Conservation (phyloP, 345 rosid species). For the Eucalyptus curtisii region DNA sequence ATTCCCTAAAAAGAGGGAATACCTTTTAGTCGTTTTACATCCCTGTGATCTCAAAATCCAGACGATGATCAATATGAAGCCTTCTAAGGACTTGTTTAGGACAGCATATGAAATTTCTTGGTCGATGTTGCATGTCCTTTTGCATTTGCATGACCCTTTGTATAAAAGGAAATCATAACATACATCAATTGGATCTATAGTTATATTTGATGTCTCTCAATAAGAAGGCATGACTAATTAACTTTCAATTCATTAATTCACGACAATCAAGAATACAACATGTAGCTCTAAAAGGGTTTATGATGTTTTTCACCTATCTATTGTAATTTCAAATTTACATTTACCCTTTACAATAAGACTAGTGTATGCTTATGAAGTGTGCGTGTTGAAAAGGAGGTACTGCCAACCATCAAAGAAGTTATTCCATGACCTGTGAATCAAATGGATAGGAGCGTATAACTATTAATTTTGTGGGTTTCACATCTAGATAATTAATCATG, state of each 20-base stretch:
- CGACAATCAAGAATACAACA: background rate
- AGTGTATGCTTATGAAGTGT: background rate
- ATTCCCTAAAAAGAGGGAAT: rapidly evolving
- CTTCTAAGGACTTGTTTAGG: no score
- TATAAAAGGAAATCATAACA: background rate
- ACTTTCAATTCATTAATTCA: background rate
- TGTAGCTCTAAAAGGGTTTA: background rate
- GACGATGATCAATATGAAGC: no score
- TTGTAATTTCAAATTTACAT: background rate
- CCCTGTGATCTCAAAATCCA: no score
- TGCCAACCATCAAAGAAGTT: background rate
- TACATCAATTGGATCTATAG: background rate
- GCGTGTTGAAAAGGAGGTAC: rapidly evolving
- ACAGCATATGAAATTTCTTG: background rate
- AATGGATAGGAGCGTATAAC: rapidly evolving
- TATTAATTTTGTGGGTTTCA: background rate
- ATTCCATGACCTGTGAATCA: rapidly evolving
- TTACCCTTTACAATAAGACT: background rate
- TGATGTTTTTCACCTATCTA: background rate
- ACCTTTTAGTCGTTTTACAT: rapidly evolving
- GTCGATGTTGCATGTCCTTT: rapidly evolving
- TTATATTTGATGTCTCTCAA: background rate
- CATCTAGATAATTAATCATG: background rate
- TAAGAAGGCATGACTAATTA: background rate
- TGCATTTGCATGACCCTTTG: background rate